These are phyloP conservation scores for Amaranthus hypochondriacus DNA, from an alignment of 148 eudicot genomes.

Conservation along the genomic window DNA sequence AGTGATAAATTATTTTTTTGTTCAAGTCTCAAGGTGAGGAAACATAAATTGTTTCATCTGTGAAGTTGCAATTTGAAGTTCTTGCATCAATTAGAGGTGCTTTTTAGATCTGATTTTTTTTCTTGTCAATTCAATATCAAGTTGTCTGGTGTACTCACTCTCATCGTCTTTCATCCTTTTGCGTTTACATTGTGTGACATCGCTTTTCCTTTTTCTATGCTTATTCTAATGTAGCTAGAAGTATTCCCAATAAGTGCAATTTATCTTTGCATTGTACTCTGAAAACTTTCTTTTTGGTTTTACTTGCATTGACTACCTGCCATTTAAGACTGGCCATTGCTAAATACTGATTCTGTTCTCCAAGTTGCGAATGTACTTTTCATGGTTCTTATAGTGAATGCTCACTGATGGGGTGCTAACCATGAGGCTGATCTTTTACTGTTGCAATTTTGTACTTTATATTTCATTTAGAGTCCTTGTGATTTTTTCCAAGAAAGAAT, in stretches of 20 bases:
- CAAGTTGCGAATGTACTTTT: neutral
- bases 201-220: neutral
- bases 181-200: neutral
- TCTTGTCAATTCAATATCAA: neutral
- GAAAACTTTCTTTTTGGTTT: neutral
- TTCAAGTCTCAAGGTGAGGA: slow-evolving; percentile 1
- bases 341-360: neutral
- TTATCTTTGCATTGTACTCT: neutral
- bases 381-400: neutral
- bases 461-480: neutral
- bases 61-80: neutral
- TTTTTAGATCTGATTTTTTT: neutral
- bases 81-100: neutral
- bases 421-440: neutral
- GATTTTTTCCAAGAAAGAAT: neutral
- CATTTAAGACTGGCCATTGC: neutral
- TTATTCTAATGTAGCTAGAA: neutral
- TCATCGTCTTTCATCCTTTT: neutral
- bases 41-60: neutral
- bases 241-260: neutral
- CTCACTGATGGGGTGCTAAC: neutral
- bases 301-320: neutral
- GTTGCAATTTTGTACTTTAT: neutral
- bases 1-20: neutral
- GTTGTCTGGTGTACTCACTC: neutral